Base-by-base conservation (phyloP, 2,329 filamentous ascomycete species). In the Botrytis hyacinthi region DNA sequence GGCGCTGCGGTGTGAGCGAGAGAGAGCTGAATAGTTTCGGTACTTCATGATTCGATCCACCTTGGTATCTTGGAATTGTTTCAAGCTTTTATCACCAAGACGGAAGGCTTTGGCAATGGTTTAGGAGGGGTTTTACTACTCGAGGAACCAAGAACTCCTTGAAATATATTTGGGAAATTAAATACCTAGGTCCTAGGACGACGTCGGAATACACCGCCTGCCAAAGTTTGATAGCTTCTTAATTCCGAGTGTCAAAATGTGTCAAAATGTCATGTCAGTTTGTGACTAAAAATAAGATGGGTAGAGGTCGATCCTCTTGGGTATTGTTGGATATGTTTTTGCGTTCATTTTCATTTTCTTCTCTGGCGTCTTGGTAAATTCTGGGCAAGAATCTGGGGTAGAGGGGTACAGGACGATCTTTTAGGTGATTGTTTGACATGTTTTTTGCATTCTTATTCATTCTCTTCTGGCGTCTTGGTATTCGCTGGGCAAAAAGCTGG, bases 11-110 rank as follows among this genome's bases (percentile, higher is more conserved):
- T 68, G 66, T 68, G 35, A 32, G 26, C 48, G n/a, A 68, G 35
- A 29, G 48, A 57, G 35, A 68, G 66, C 66, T 57, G 48, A 57
- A n/a, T 68, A 57, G 35, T 68, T 42, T 57, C 48, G 66, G 66
- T 57, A 68, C 66, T 68, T 68, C 35, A 68, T 57, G 35, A 40
- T 29, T 68, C 16, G 18, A 68, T 32, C 32, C 40, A 14, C 40
- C 66, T 68, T 54, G 32, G 46, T 68, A 68, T 51, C 32, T 68
- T 68, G 65, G 46, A 40, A 68, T 40, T 4, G 14, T 48, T 68
- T 57, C 48, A 57, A 68, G 66, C 66, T 68, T 68, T 40, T 8
- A 29, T 32, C 40, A 16, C 35, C 66, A 57, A 57, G 66, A 22
- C 48, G 48, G 66, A 57, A 68, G 66, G 48, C 66, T 68, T 68